Evolutionary conservation across 352 stramenopile species (phyloP).

Genomic region (Blastocystis sp.): DNA sequence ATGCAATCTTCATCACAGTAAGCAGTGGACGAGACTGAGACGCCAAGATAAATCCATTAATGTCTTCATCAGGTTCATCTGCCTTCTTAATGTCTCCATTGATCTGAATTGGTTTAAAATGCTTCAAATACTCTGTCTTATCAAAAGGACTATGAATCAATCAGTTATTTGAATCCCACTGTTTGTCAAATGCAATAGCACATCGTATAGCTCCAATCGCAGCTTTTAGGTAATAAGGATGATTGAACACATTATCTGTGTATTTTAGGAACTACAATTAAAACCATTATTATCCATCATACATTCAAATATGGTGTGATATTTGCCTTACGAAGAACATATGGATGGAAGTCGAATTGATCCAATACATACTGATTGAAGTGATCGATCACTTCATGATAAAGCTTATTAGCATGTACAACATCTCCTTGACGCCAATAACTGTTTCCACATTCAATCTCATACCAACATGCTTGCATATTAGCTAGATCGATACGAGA

Average conservation of each 20-base stretch:
- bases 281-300: not conserved
- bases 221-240: not conserved
- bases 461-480: slow-evolving; percentile 23
- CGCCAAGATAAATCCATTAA: slow-evolving; percentile 5
- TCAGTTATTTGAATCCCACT: not conserved
- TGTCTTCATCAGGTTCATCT: not conserved
- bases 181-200: not conserved
- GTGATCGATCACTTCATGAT: not conserved
- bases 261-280: not conserved
- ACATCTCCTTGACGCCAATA: not conserved
- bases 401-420: not conserved
- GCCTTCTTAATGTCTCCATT: not conserved
- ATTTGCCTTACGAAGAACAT: slow-evolving; percentile 32
- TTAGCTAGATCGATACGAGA: not conserved
- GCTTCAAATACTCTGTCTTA: not conserved
- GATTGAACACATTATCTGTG: not conserved
- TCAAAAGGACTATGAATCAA: not conserved
- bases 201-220: not conserved
- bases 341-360: slow-evolving; percentile 49
- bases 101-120: not conserved
- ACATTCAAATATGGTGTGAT: not conserved
- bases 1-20: too few relatives aligned
- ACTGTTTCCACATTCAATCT: not conserved
- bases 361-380: not conserved
- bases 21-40: not conserved